Conservation (phyloP, 768 basidiomycete genomes). For the Termitomyces sp. region DNA sequence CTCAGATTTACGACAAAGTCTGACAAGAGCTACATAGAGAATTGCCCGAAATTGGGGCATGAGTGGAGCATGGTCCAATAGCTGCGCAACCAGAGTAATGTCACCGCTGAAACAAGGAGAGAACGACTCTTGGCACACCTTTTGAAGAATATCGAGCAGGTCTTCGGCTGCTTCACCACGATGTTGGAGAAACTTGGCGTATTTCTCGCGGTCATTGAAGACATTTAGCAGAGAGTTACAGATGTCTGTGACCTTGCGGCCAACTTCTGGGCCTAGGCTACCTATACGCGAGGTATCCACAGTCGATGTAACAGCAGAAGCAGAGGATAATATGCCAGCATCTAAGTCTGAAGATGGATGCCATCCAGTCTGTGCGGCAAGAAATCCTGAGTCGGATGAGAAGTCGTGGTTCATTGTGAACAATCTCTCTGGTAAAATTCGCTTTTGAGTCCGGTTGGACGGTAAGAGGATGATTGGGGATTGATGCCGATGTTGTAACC, state of each 20-base stretch:
- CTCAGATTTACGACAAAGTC: too few relatives aligned
- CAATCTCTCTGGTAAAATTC: too few relatives aligned
- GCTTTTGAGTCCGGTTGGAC: neutral
- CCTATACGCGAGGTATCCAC: neutral
- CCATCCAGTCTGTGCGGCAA: neutral
- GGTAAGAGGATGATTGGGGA: too few relatives aligned
- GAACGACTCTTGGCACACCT: slow-evolving; percentile 13
- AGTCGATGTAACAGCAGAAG: neutral
- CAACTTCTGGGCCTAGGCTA: neutral
- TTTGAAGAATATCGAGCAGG: slow-evolving; percentile 23
- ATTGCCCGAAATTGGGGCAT: too few relatives aligned
- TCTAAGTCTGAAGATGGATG: neutral
- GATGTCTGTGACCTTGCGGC: neutral
- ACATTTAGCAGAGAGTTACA: neutral
- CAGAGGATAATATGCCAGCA: neutral
- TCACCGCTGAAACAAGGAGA: neutral
- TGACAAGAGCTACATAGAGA: too few relatives aligned
- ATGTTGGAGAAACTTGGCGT: slow-evolving; percentile 13
- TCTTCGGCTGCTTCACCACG: slow-evolving; percentile 14
- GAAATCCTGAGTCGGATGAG: neutral
- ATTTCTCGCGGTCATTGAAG: slow-evolving; percentile 12
- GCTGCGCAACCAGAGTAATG: slow-evolving; percentile 9
- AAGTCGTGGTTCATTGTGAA: too few relatives aligned
- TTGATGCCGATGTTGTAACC: neutral
- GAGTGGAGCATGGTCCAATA: slow-evolving; percentile 11